Percentiles rank a stretch among this genome's conserved stretches.
These are phyloP conservation scores for Melaleuca alternifolia DNA, from an alignment of 345 rosid species.

Conservation along the genomic window DNA sequence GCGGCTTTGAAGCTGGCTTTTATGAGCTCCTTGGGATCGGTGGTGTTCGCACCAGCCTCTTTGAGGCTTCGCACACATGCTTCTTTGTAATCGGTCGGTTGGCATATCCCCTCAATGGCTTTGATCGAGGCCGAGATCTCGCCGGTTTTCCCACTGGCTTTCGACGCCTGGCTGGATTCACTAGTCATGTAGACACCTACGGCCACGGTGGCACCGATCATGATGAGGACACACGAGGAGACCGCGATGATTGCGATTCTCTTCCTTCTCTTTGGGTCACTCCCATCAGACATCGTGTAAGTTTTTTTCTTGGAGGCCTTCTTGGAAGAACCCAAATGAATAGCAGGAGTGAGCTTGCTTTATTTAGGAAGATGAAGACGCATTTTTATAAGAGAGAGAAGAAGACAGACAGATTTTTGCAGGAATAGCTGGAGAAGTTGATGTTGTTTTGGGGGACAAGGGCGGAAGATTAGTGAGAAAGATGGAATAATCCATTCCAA, in stretches of 20 bases:
- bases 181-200: constrained; percentile 5
- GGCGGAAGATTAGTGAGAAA: background rate
- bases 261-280: constrained; percentile 4
- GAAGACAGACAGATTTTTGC: background rate
- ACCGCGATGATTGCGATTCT: constrained; percentile 14
- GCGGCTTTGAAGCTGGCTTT: constrained; percentile 34
- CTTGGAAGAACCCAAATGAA: background rate
- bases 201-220: constrained; percentile 18
- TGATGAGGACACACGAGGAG: constrained; percentile 21
- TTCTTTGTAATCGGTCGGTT: constrained; percentile 40
- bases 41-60: constrained; percentile 18
- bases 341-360: background rate
- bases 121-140: constrained; percentile 30
- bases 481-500: background rate
- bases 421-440: background rate
- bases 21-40: constrained; percentile 57
- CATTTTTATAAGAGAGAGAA: background rate
- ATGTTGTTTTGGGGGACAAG: background rate
- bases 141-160: background rate
- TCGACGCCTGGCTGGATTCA: background rate
- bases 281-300: background rate
- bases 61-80: constrained; percentile 41
- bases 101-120: constrained; percentile 54
- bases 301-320: background rate
- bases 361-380: background rate